Conservation (phyloP, 345 rosid genomes). For the Combretum micranthum region DNA sequence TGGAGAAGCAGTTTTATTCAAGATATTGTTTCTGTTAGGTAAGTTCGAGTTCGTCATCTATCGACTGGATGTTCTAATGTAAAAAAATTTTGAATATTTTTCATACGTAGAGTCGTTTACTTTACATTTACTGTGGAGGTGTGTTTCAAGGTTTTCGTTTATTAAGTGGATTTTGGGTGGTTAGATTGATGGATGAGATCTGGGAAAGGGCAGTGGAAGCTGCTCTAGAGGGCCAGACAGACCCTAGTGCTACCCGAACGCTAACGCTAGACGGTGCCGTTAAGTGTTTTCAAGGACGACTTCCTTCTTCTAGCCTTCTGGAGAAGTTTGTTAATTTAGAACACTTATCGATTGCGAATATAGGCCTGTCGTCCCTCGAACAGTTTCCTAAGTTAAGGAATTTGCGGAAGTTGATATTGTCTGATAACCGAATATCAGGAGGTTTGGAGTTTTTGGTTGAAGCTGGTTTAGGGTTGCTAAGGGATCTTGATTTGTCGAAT, state of each 20-base stretch:
- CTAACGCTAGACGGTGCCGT: conserved; percentile 75
- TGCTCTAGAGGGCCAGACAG: conserved; percentile 54
- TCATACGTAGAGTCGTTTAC: too few relatives aligned
- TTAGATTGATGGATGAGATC: conserved; percentile 59
- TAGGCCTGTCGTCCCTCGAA: conserved; percentile 58
- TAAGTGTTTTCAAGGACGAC: conserved; percentile 59
- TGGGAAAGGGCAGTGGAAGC: conserved; percentile 76
- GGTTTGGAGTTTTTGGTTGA: conserved; percentile 58
- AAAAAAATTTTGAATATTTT: too few relatives aligned
- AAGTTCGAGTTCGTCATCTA: too few relatives aligned
- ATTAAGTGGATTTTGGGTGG: not conserved
- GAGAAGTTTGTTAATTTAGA: conserved; percentile 59
- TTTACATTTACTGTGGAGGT: too few relatives aligned
- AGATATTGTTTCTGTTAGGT: too few relatives aligned
- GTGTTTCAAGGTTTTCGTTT: not conserved
- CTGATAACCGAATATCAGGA: conserved; percentile 63
- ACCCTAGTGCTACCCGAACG: conserved; percentile 27
- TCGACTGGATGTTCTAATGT: too few relatives aligned
- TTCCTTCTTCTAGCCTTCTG: conserved; percentile 42
- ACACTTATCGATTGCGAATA: conserved; percentile 59
- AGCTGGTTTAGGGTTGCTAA: conserved; percentile 53
- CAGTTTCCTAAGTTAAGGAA: conserved; percentile 54
- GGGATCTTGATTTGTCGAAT: conserved; percentile 67
- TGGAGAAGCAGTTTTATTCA: too few relatives aligned
- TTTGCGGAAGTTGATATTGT: conserved; percentile 55